Conservation (phyloP, 257 asterid species). For the Linaria vulgaris region DNA sequence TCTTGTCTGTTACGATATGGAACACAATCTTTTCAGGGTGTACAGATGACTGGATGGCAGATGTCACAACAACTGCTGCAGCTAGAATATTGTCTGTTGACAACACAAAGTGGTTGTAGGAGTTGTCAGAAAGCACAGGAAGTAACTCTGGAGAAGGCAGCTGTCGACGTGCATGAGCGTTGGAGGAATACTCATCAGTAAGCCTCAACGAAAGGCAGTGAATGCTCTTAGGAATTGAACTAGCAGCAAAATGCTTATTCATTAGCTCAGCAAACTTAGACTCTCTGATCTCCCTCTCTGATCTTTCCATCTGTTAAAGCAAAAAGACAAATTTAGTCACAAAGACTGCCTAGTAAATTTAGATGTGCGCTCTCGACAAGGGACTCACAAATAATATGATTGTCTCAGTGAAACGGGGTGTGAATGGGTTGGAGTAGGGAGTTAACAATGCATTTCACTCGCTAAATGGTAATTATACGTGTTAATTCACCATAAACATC, state of each 20-base stretch:
- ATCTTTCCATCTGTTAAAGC: constrained; percentile 50
- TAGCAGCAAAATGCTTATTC: constrained; percentile 93
- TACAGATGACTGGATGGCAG: constrained; percentile 76
- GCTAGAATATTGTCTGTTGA: constrained; percentile 97
- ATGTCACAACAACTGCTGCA: constrained; percentile 88
- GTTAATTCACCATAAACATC: constrained; percentile 8
- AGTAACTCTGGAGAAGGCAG: constrained; percentile 93
- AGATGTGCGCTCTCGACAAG: too few species aligned
- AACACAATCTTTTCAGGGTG: constrained; percentile 83
- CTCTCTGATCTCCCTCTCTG: constrained; percentile 78
- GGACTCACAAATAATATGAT: constrained; percentile 3
- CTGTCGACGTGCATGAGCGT: constrained; percentile 95
- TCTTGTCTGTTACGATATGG: constrained; percentile 97
- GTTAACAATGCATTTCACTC: background rate
- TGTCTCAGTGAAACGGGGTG: background rate
- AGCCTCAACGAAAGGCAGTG: constrained; percentile 87
- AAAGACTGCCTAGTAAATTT: constrained; percentile 12
- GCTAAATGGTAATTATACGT: background rate
- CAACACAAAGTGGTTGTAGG: constrained; percentile 79
- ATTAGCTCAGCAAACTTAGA: constrained; percentile 80
- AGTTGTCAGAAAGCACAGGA: constrained; percentile 81
- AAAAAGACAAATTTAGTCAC: constrained; percentile 4
- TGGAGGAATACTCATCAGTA: constrained; percentile 93
- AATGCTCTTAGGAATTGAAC: constrained; percentile 88
- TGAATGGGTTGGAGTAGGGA: background rate